Base-by-base conservation (phyloP, 805 yeast genomes). In the Pichia ethanolica region DNA sequence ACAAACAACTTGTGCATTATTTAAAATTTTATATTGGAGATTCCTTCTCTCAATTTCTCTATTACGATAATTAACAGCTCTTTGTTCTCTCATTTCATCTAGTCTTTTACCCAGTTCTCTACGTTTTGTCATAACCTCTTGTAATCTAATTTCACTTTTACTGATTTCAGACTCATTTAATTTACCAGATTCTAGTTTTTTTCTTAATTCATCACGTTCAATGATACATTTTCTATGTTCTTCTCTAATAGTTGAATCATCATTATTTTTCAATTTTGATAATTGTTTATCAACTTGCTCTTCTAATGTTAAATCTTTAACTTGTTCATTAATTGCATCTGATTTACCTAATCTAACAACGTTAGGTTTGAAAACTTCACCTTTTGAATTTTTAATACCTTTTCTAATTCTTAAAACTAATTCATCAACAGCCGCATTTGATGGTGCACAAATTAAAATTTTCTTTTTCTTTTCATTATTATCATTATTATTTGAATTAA, bases 381-480 rank as follows among this genome's bases (percentile, higher is more conserved):
- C 91, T 35, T 68, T 63, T 25, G 82, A 68, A 55, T 77, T 73
- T 40, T 66, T 65, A 1, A 90, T 81, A 6, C 97, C 97, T 20
- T 71, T 72, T 56, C 83, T 81, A 51, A 93, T 70, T 62, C 99
- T 83, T 20, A 89, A 59, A 12, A 89, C 93, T 53, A 93, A 72
- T 63, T 95, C 99, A 68, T 93, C 99, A 4, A 93, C 97, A 12
- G 99, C 99, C 1, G 99, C 99, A 70, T 93, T 93, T 63, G 97
- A 88, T 4, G 99, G 99, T 1, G 99, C 98, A 76, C 99, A 95
- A 20, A 93, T 81, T 45, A 93, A 69, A 1, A 93, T 79, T 50
- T 78, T 73, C 32, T 67, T 69, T 37, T 49, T 49, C 32, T 67
- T 69, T 35, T 49, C 47, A 20, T 47, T 50, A 26, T 43, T 36